Base-by-base conservation (phyloP, 176 grass and related monocot genomes). In the Poa pratensis region DNA sequence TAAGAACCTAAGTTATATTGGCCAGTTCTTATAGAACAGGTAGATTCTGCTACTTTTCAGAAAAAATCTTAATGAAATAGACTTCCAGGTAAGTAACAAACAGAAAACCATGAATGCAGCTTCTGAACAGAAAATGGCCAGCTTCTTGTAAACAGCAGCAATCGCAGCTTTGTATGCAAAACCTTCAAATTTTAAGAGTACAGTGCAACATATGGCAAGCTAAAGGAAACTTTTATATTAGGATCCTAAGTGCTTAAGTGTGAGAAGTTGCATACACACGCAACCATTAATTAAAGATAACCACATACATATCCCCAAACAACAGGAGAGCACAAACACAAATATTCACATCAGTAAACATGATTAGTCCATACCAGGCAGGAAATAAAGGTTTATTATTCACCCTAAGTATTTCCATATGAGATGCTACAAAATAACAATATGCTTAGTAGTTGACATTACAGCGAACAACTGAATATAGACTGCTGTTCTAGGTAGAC, bases 41-140 rank as follows among this genome's bases (percentile, higher is more conserved):
- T 30, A 79, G 26, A 28, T 71, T 43, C 64, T 63, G 28, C 45
- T 72, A 54, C 60, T 26, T 58, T 61, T 35, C 63, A 78, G 15
- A 63, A 3, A 82, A 15, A 76, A 43, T 43, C 45, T 34, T 14
- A 80, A 39, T 12, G 58, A 37, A 43, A 55, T 14, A 37, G 35
- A 42, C 18, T 46, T 83, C 63, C 52, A 73, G 53, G 61, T 65
- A 73, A 74, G 40, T 3, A 18, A 55, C 35, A 12, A 11, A 63
- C 22, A 45, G 17, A 32, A 39, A 83, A 72, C 74, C 54, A 78
- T 54, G 27, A 69, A 46, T 27, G n/a, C 28, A 65, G 73, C 18
- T 73, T 19, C 3, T 67, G 26, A 89, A 74, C 17, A 13, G 20
- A 73, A n/a, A 48, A 53, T 22, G 1, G 5, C 18, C 13, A 14